Conservation (phyloP, 306 rosid genomes). For the Sicyos edulis region DNA sequence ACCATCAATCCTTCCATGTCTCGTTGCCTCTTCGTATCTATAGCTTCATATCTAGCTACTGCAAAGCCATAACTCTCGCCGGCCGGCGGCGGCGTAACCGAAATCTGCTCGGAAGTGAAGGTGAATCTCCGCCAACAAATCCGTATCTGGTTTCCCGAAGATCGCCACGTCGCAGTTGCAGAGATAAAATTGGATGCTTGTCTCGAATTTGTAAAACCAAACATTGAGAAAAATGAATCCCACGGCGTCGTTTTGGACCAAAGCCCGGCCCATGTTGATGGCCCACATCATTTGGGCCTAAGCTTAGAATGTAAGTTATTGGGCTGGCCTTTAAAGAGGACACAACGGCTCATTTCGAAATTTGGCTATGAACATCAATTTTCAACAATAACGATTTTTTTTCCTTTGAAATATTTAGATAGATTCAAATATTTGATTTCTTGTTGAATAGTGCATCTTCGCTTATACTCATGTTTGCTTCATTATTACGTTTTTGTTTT, state of each 20-base stretch:
- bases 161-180: constrained; percentile 45
- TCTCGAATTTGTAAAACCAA: not conserved
- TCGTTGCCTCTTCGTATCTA: constrained; percentile 21
- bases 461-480: no score
- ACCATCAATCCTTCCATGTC: constrained; percentile 61
- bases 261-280: not conserved
- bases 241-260: not conserved
- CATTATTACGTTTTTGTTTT: no score
- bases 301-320: not conserved
- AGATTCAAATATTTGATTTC: no score
- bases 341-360: not conserved
- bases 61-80: constrained; percentile 10
- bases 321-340: not conserved
- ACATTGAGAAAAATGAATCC: not conserved
- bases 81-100: not conserved
- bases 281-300: not conserved
- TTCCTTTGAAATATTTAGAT: no score
- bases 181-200: constrained; percentile 28
- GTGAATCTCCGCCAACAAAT: constrained; percentile 15
- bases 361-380: not conserved
- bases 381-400: not conserved
- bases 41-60: constrained; percentile 37
- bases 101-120: not conserved
- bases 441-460: no score
- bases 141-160: not conserved